Evolutionary conservation across 2,329 filamentous ascomycete genomes (phyloP).

Genomic region (Pyricularia pennisetigena): DNA sequence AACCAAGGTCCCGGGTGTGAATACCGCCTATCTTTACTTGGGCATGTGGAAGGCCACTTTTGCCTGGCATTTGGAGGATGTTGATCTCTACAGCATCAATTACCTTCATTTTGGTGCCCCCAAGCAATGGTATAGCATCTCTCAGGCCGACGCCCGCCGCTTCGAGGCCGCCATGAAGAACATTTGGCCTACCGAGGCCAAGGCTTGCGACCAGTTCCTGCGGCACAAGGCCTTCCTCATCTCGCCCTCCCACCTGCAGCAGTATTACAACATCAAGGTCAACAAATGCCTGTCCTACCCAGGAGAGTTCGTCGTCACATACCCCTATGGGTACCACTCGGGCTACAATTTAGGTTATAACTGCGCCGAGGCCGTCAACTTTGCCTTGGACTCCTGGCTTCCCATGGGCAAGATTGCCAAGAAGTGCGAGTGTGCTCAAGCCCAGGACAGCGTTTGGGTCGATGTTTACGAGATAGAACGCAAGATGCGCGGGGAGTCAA

Average conservation of each 20-base stretch:
- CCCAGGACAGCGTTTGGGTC: conserved; percentile 96
- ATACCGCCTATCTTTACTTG: conserved; percentile 93
- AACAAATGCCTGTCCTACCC: conserved; percentile 94
- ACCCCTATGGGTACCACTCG: conserved; percentile 96
- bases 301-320: conserved; percentile 96
- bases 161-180: conserved; percentile 94
- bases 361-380: conserved; percentile 97
- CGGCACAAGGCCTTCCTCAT: conserved; percentile 97
- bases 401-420: conserved; percentile 93
- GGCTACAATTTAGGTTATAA: conserved; percentile 98
- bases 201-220: conserved; percentile 91
- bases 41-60: conserved; percentile 99
- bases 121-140: conserved; percentile 99
- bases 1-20: conserved; percentile 93
- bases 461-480: conserved; percentile 94
- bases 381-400: conserved; percentile 90
- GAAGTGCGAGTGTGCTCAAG: conserved; percentile 90
- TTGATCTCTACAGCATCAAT: conserved; percentile 99
- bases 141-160: conserved; percentile 82
- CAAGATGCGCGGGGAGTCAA: conserved; percentile 81
- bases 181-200: conserved; percentile 90
- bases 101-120: conserved; percentile 98
- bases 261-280: conserved; percentile 88
- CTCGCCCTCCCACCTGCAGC: conserved; percentile 77
- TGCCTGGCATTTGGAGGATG: conserved; percentile 97